Base-by-base conservation (phyloP, 176 grass and related monocot species). In the Carex littledalei region DNA sequence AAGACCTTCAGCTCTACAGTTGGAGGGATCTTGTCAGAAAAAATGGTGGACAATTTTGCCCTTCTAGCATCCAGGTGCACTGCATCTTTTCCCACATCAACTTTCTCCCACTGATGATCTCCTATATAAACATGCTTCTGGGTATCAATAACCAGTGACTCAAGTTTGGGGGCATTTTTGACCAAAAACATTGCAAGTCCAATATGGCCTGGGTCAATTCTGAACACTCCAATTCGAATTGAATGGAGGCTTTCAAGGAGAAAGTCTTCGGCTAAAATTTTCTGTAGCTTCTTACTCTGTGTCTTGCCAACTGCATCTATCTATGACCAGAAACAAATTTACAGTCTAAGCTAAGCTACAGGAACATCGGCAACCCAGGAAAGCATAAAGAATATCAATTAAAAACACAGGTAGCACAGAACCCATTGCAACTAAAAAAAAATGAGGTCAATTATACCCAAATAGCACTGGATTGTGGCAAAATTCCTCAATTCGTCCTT, bases 1-100 rank as follows among this genome's bases (percentile, higher is more conserved):
- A 24, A 78, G 10, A 78, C 17, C 39, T 78, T 43, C 43, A 78
- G 50, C 50, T 50, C 12, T 15, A 54, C 73, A 78, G 73, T 78
- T 53, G 73, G 50, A 78, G 73, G 41, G 16, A 78, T 54, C 17
- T 78, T 78, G n/a, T 78, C 73, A 78, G 73, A 22, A 52, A 78
- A 78, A 53, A 78, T 54, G 4, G 9, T 53, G 18, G 39, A 12
- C 43, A 54, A 20, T 52, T 78, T 78, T 78, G 39, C 16, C 73
- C 43, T 78, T 54, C 20, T 54, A 54, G 39, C 45, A 18, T 78
- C 73, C 12, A 11, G 41, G 13, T 15, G 73, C 37, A 24, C 34
- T 22, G 11, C 13, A 78, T 53, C 49, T 3, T 54, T 53, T 1
- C n/a, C 43, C 7, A 6, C 4, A 47, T 78, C 9, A 1, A 78